phyloP scores from a whole-genome alignment of 2,329 filamentous ascomycete species.

The Colletotrichum lini region DNA sequence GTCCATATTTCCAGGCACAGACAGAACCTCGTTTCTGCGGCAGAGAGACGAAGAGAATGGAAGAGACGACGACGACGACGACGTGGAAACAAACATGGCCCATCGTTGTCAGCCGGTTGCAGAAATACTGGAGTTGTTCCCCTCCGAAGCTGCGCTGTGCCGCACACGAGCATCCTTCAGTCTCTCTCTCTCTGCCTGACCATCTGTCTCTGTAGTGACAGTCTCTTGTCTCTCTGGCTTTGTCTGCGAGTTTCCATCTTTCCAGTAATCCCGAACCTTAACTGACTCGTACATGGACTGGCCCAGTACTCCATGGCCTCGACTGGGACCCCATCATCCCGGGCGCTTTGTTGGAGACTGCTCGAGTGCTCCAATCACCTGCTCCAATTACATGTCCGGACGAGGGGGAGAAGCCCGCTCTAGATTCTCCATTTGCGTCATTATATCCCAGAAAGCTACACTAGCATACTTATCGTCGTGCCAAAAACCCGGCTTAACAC shows the following conservation, averaged over 20 bases:
- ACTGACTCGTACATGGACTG: constrained; percentile 20
- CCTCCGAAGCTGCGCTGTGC: background rate
- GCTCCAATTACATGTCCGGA: constrained; percentile 18
- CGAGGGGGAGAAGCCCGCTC: constrained; percentile 4
- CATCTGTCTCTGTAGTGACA: too few relatives aligned
- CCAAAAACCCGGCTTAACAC: background rate
- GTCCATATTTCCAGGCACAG: background rate
- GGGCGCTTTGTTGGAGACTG: background rate
- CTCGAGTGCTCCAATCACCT: too few relatives aligned
- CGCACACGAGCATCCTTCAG: constrained; percentile 1
- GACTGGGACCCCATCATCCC: background rate
- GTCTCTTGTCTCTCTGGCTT: background rate
- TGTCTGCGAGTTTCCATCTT: background rate
- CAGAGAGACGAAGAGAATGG: background rate
- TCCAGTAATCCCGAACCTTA: constrained; percentile 13
- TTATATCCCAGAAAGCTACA: background rate
- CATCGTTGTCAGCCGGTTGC: constrained; percentile 29
- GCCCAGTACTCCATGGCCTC: background rate
- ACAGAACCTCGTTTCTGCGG: background rate
- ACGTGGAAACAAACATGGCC: too few relatives aligned
- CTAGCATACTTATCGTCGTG: background rate
- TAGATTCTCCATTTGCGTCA: constrained; percentile 25
- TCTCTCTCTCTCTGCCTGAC: background rate
- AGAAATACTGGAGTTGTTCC: background rate
- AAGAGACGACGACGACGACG: too few relatives aligned